These are phyloP conservation scores for Hygrophila difformis DNA, from an alignment of 257 asterid species.

Conservation along the genomic window DNA sequence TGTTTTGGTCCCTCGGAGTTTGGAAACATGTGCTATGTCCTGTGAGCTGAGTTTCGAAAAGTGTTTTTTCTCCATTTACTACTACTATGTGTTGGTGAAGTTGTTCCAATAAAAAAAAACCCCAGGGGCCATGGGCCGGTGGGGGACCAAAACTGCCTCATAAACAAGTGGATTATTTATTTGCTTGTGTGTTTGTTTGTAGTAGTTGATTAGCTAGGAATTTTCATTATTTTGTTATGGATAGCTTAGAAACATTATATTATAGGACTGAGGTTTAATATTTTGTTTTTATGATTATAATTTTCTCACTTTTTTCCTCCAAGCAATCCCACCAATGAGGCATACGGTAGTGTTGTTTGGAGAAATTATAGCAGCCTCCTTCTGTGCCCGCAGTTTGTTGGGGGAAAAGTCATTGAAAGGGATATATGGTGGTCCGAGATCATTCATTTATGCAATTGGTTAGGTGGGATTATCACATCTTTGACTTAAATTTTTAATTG, in stretches of 20 bases:
- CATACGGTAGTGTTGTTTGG: neutral
- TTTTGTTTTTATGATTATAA: too few species aligned
- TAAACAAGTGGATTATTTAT: neutral
- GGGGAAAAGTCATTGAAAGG: neutral
- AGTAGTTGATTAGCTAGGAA: too few species aligned
- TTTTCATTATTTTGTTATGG: too few species aligned
- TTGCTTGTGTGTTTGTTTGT: too few species aligned
- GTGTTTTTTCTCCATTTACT: slow-evolving; percentile 14
- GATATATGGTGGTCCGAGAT: neutral
- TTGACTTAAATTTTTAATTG: too few species aligned
- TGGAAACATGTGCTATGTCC: slow-evolving; percentile 9
- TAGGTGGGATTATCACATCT: too few species aligned
- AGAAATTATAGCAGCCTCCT: neutral
- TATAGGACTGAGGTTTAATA: too few species aligned
- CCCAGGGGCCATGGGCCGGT: slow-evolving; percentile 16
- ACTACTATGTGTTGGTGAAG: slow-evolving; percentile 10
- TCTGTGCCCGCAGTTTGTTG: neutral
- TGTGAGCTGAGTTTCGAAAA: slow-evolving; percentile 4
- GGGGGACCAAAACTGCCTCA: slow-evolving; percentile 29
- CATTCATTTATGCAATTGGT: neutral
- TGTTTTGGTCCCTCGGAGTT: slow-evolving; percentile 9
- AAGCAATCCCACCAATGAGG: too few species aligned
- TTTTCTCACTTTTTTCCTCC: neutral
- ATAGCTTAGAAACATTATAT: too few species aligned
- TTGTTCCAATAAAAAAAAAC: slow-evolving; percentile 15